These are phyloP conservation scores for Agastache rugosa DNA, from an alignment of 257 asterid genomes.

Conservation along the genomic window DNA sequence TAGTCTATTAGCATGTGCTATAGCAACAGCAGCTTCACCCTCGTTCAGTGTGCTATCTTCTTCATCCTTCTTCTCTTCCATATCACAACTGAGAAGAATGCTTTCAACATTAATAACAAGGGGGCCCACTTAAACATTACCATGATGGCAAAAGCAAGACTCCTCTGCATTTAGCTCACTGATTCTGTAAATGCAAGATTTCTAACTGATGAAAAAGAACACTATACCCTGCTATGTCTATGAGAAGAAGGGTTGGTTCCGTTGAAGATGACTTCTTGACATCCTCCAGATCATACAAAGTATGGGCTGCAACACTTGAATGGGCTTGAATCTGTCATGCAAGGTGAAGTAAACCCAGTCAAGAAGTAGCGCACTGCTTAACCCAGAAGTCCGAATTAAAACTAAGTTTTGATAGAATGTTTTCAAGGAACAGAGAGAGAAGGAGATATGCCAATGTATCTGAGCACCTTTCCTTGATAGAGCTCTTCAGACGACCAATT, in stretches of 20 bases:
- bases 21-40: slow-evolving; percentile 92
- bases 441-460: slow-evolving; percentile 17
- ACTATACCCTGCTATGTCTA: slow-evolving; percentile 90
- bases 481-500: slow-evolving; percentile 94
- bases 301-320: slow-evolving; percentile 82
- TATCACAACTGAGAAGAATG: slow-evolving; percentile 72
- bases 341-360: slow-evolving; percentile 22
- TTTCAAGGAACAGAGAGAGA: slow-evolving; percentile 11
- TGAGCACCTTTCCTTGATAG: slow-evolving; percentile 81
- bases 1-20: slow-evolving; percentile 89
- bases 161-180: slow-evolving; percentile 27
- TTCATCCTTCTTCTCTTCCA: slow-evolving; percentile 98
- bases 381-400: slow-evolving; percentile 26
- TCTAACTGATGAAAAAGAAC: slow-evolving; percentile 17
- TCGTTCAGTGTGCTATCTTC: slow-evolving; percentile 91
- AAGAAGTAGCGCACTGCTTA: slow-evolving; percentile 35
- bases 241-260: slow-evolving; percentile 83
- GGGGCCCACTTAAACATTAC: slow-evolving; percentile 3
- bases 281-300: slow-evolving; percentile 72
- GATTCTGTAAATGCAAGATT: slow-evolving; percentile 8
- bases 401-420: neutral
- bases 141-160: slow-evolving; percentile 20
- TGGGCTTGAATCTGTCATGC: slow-evolving; percentile 81
- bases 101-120: slow-evolving; percentile 1
- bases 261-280: slow-evolving; percentile 82